phyloP scores from a whole-genome alignment of 805 yeast species.

The Cephaloascus albidus region DNA sequence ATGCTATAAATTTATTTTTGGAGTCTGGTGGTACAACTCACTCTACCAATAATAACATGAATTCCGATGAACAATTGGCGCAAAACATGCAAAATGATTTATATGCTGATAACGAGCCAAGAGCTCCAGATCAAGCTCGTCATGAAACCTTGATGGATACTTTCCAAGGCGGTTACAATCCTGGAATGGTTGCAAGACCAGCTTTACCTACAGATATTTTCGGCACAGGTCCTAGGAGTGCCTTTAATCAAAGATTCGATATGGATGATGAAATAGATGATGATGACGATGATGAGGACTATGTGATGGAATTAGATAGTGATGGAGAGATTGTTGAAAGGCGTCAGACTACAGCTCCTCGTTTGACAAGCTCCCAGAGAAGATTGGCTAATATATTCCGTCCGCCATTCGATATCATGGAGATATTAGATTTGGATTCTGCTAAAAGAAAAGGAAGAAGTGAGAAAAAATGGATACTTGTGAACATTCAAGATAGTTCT shows the following conservation, averaged over 20 bases:
- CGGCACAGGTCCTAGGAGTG: conserved; percentile 37
- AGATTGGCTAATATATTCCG: conserved; percentile 76
- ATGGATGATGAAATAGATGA: conserved; percentile 25
- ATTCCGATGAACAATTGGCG: conserved; percentile 45
- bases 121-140: conserved; percentile 70
- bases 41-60: background rate
- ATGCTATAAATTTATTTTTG: conserved; percentile 76
- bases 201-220: conserved; percentile 29
- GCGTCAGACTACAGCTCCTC: conserved; percentile 4
- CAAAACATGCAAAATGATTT: conserved; percentile 56
- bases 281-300: conserved; percentile 22
- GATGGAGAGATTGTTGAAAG: conserved; percentile 14
- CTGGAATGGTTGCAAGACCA: conserved; percentile 3
- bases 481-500: conserved; percentile 79
- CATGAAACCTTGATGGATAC: conserved; percentile 68
- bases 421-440: conserved; percentile 54
- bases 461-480: conserved; percentile 69
- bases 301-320: conserved; percentile 14
- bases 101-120: conserved; percentile 43
- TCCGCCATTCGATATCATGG: conserved; percentile 90
- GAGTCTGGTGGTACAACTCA: conserved; percentile 39
- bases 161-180: conserved; percentile 4
- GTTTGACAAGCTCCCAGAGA: conserved; percentile 42
- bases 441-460: conserved; percentile 64
- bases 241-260: conserved; percentile 51